Evolutionary conservation across 805 yeast species (phyloP), one percentile per base, ranked within the genome.

Genomic region (Yamadazyma scolyti): DNA sequence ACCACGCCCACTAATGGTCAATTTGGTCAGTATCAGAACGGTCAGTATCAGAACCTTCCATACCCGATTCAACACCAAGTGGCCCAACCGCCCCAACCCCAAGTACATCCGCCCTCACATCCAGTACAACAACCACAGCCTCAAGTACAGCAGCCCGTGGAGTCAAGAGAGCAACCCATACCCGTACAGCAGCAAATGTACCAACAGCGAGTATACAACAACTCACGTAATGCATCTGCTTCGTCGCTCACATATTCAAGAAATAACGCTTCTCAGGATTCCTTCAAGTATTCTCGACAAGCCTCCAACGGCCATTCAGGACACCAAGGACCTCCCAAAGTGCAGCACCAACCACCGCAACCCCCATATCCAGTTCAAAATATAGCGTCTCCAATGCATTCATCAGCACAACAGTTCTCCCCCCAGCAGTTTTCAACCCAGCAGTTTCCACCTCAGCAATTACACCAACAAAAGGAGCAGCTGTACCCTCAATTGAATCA

Each of bases 311-410:
- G 21, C 12, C 30, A 30, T 9, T 39, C 40, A 27, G 48, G 23
- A 28, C 34, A 34, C 4, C 46, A 34, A 30, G 43, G 33, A 23
- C 41, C 16, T 15, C 61, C 34, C 29, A 52, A 36, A 16, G 50
- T 37, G n/a, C 30, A 18, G 20, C 19, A 29, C 7, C 26, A 12
- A 12, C 7, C 23, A n/a, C 29, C 23, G 19, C 28, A 23, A 12
- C 6, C 9, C 11, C 28, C 19, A 14, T 21, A 5, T 6, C 28
- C 7, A 19, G 20, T 23, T 16, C 30, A 19, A 10, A 19, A 7
- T 19, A 7, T 10, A 19, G 7, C 10, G 21, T 10, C 21, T 19
- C 21, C 21, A 19, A 10, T n/a, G n/a, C n/a, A n/a, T n/a, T n/a
- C n/a, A n/a, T n/a, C n/a, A n/a, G n/a, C n/a, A n/a, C n/a, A n/a